Percentiles rank a stretch among this genome's conserved stretches.
Conservation (phyloP, 805 yeast genomes). For the Saccharomycopsis sp. region DNA sequence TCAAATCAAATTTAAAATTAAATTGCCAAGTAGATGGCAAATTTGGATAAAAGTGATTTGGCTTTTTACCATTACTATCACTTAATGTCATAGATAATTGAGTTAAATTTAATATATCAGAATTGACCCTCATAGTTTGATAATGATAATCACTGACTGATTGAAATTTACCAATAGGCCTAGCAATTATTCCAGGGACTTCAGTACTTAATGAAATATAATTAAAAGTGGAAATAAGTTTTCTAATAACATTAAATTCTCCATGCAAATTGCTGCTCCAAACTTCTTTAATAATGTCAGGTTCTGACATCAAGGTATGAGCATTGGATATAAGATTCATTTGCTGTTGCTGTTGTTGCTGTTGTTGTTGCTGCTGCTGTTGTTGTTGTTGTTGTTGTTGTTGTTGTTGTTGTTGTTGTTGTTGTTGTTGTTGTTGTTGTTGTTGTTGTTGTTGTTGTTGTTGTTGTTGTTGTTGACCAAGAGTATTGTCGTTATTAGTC, state of each 20-base stretch:
- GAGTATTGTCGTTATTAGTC: too few species aligned
- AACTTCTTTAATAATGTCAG: constrained; percentile 49
- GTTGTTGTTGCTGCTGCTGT: constrained; percentile 7
- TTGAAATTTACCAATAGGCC: constrained; percentile 92
- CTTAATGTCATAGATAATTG: constrained; percentile 79
- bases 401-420: constrained; percentile 18
- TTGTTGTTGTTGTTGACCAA: too few species aligned
- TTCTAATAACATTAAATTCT: constrained; percentile 58
- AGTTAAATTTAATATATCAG: constrained; percentile 77
- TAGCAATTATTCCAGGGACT: constrained; percentile 91
- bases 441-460: neutral
- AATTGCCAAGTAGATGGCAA: constrained; percentile 90
- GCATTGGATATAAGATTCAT: constrained; percentile 30
- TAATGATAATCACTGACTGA: constrained; percentile 90
- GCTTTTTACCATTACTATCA: constrained; percentile 62
- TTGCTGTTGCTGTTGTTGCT: constrained; percentile 21
- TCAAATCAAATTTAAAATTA: constrained; percentile 76
- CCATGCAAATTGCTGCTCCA: constrained; percentile 64
- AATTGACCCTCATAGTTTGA: constrained; percentile 87
- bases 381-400: neutral
- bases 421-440: neutral
- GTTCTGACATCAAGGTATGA: constrained; percentile 28
- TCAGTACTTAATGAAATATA: constrained; percentile 76
- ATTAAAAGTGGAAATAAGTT: constrained; percentile 49
- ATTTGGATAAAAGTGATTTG: constrained; percentile 37